Evolutionary conservation across 1,284 basidiomycete genomes (phyloP).

Genomic region (Ustilago tritici): DNA sequence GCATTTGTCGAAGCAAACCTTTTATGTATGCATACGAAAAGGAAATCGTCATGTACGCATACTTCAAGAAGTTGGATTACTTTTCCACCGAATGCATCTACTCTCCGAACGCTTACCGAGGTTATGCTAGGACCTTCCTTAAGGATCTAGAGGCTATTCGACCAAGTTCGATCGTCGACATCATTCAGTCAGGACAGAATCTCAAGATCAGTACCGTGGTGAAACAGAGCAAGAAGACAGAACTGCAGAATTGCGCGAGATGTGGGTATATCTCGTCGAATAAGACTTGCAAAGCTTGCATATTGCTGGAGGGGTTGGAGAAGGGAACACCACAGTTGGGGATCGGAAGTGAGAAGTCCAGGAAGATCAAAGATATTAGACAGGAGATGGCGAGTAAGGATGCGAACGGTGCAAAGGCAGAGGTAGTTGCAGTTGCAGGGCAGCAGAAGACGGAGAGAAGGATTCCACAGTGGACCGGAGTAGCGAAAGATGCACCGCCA

Average conservation of each 20-base stretch:
- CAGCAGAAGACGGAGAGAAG: constrained; percentile 33
- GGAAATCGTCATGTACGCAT: constrained; percentile 99
- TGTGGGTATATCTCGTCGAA: constrained; percentile 69
- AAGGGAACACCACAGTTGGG: constrained; percentile 64
- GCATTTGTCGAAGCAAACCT: constrained; percentile 94
- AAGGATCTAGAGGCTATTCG: constrained; percentile 95
- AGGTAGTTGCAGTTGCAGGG: background rate
- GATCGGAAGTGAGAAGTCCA: constrained; percentile 59
- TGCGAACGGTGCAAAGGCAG: background rate
- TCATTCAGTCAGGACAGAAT: constrained; percentile 76
- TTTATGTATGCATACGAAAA: constrained; percentile 99
- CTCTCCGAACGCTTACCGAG: constrained; percentile 92
- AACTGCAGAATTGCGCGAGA: constrained; percentile 61
- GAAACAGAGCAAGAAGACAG: constrained; percentile 56
- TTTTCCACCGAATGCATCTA: constrained; percentile 99
- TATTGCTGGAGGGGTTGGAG: constrained; percentile 67
- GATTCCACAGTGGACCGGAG: constrained; percentile 59
- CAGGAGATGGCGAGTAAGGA: constrained; percentile 22
- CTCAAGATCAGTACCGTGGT: constrained; percentile 52
- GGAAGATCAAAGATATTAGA: constrained; percentile 45
- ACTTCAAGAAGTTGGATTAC: constrained; percentile 95
- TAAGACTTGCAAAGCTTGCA: constrained; percentile 68
- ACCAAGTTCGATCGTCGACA: constrained; percentile 94
- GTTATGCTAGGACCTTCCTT: constrained; percentile 91
- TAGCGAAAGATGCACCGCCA: constrained; percentile 33